Conservation (phyloP, 2,329 filamentous ascomycete genomes). For the Onygena corvina region DNA sequence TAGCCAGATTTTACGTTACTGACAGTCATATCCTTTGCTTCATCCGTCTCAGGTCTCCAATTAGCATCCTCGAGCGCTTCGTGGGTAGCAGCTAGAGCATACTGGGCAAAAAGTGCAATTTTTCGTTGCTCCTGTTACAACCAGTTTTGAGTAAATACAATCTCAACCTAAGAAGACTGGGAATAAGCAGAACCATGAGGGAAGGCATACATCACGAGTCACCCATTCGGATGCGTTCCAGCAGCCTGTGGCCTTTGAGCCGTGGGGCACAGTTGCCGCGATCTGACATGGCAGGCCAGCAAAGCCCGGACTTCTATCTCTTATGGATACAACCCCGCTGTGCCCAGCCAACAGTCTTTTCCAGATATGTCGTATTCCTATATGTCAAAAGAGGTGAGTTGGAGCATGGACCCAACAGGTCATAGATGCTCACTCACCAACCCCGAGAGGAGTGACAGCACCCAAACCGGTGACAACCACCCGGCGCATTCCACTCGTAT, state of each 20-base stretch:
- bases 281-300: constrained; percentile 67
- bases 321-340: constrained; percentile 67
- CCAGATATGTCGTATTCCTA: constrained; percentile 66
- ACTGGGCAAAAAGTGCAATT: constrained; percentile 87
- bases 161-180: neutral
- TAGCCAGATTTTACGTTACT: constrained; percentile 12
- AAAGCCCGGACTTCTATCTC: constrained; percentile 51
- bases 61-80: constrained; percentile 76
- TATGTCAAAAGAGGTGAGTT: neutral
- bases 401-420: too few species aligned
- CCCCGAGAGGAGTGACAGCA: constrained; percentile 69
- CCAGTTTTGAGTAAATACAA: neutral
- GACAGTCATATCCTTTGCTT: constrained; percentile 60
- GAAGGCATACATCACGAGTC: constrained; percentile 28
- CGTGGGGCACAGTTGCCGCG: constrained; percentile 65
- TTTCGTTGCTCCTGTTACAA: constrained; percentile 50
- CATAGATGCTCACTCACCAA: constrained; percentile 42
- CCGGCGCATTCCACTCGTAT: constrained; percentile 39
- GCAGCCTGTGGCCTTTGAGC: constrained; percentile 33
- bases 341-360: constrained; percentile 63
- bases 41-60: constrained; percentile 52
- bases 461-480: constrained; percentile 78
- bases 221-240: constrained; percentile 38
- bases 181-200: neutral
- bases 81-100: constrained; percentile 71